Conservation (phyloP, 2,329 filamentous ascomycete genomes). For the Cephalotrichum gorgonifer region DNA sequence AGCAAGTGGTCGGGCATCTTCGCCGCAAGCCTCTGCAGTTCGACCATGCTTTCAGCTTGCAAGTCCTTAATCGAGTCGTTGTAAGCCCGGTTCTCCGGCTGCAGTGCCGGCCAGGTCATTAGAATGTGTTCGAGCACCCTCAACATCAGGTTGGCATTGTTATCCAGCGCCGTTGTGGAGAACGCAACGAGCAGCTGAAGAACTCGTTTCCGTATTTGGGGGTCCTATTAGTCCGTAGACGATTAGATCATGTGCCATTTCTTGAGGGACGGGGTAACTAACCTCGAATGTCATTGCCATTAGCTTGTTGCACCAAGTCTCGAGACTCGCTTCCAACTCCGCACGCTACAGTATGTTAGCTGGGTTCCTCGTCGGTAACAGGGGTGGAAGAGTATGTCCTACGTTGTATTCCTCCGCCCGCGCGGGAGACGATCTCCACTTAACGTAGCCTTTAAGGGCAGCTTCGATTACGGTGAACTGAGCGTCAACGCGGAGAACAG, state of each 20-base stretch:
- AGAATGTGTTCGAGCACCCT: constrained; percentile 87
- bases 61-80: constrained; percentile 86
- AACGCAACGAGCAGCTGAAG: constrained; percentile 77
- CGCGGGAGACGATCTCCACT: constrained; percentile 47
- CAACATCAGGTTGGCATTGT: constrained; percentile 70
- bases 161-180: constrained; percentile 69
- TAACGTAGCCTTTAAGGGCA: constrained; percentile 77
- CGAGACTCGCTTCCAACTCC: constrained; percentile 52
- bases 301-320: constrained; percentile 64
- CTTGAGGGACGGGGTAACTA: too few relatives aligned
- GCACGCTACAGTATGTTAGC: neutral
- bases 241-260: too few relatives aligned
- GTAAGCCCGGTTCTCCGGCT: constrained; percentile 61
- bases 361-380: neutral
- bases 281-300: constrained; percentile 60
- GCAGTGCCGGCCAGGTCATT: constrained; percentile 65
- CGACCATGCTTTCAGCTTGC: constrained; percentile 73
- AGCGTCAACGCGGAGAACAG: constrained; percentile 73
- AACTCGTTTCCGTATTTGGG: constrained; percentile 70
- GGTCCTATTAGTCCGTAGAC: constrained; percentile 61
- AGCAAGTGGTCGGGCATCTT: constrained; percentile 88
- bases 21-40: constrained; percentile 78
- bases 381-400: constrained; percentile 6
- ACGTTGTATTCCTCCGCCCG: constrained; percentile 15
- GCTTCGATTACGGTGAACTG: constrained; percentile 86